These are phyloP conservation scores for Penicillium verhagenii DNA, from an alignment of 495 filamentous ascomycete genomes.

Conservation along the genomic window DNA sequence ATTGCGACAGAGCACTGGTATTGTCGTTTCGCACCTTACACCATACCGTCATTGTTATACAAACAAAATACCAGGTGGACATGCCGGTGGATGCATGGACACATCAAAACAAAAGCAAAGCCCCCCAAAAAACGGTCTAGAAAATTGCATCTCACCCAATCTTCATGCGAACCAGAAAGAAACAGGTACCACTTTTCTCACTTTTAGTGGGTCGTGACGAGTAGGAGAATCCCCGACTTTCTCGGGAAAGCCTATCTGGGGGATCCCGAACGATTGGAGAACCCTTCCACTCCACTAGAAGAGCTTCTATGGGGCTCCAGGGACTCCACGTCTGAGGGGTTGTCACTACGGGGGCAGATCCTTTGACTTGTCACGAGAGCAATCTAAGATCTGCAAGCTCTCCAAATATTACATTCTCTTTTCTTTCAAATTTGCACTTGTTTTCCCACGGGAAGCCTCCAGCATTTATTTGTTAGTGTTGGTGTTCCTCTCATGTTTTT, in stretches of 20 bases:
- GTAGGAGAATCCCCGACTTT: conserved; percentile 3
- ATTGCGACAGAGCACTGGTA: conserved; percentile 8
- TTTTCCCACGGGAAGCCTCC: no score
- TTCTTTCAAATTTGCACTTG: conserved; percentile 4
- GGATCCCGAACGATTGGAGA: conserved; percentile 19
- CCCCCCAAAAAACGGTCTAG: neutral
- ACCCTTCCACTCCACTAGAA: conserved; percentile 6
- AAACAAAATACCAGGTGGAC: conserved; percentile 1
- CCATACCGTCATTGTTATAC: conserved; percentile 26
- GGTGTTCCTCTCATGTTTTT: neutral
- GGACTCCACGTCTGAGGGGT: neutral
- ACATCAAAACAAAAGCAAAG: conserved; percentile 8
- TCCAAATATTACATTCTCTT: conserved; percentile 10
- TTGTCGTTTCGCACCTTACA: conserved; percentile 24
- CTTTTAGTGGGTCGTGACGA: conserved; percentile 4
- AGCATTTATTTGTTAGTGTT: neutral
- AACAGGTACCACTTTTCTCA: neutral
- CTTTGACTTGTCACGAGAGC: conserved; percentile 16
- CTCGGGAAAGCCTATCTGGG: conserved; percentile 31
- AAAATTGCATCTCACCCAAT: neutral
- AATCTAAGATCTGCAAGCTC: conserved; percentile 21
- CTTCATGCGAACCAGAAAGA: conserved; percentile 1
- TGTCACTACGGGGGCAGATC: neutral
- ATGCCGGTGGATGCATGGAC: no score
- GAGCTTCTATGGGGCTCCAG: conserved; percentile 5